phyloP scores from a whole-genome alignment of 176 grass and related monocot species.

The Cenchrus purpureus region DNA sequence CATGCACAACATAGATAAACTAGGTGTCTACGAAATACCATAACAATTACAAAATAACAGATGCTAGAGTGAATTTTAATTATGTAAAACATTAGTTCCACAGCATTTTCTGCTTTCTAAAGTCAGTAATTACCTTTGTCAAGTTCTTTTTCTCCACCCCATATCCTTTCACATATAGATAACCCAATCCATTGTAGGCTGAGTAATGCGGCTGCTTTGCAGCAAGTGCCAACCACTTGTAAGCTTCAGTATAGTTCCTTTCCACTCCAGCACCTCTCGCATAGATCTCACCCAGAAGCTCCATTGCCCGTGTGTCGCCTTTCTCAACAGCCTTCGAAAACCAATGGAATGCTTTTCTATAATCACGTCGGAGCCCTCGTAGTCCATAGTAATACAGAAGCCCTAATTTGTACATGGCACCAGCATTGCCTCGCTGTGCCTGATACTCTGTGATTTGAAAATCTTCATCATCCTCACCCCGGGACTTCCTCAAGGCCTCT shows the following conservation, averaged over 20 bases:
- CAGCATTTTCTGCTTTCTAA: background rate
- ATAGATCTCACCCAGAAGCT: constrained; percentile 94
- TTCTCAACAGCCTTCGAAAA: constrained; percentile 91
- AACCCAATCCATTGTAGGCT: constrained; percentile 98
- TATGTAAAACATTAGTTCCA: constrained; percentile 9
- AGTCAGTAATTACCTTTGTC: constrained; percentile 66
- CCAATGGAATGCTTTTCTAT: constrained; percentile 82
- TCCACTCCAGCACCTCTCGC: constrained; percentile 92
- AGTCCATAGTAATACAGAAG: constrained; percentile 97
- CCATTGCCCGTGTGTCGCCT: constrained; percentile 72
- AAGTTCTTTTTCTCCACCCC: constrained; percentile 95
- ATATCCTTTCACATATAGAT: constrained; percentile 96
- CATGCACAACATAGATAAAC: background rate
- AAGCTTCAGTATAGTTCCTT: constrained; percentile 92
- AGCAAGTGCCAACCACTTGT: constrained; percentile 79
- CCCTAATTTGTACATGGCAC: constrained; percentile 84
- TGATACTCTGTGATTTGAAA: constrained; percentile 98
- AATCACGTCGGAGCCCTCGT: constrained; percentile 80
- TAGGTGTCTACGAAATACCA: background rate
- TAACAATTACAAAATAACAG: background rate
- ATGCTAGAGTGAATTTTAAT: background rate
- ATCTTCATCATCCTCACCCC: constrained; percentile 91
- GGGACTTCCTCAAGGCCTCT: constrained; percentile 84
- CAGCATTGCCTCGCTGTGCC: constrained; percentile 80
- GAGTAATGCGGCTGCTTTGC: constrained; percentile 87